These are phyloP conservation scores for Podospora australis DNA, from an alignment of 495 filamentous ascomycete species.

Conservation along the genomic window DNA sequence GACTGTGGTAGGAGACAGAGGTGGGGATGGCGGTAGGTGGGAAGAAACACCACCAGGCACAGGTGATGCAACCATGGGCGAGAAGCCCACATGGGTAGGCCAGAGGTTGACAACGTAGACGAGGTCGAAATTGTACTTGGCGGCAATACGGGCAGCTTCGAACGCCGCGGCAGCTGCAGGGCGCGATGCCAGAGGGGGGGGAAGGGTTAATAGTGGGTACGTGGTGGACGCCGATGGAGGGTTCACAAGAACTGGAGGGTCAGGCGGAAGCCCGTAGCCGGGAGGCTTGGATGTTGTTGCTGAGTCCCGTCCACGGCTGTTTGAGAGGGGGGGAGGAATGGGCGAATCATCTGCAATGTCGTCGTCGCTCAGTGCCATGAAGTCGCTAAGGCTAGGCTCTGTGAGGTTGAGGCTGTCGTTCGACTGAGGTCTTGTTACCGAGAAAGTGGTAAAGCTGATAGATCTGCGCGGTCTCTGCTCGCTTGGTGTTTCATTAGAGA, in stretches of 20 bases:
- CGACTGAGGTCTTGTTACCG: constrained; percentile 1
- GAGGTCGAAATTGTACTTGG: constrained; percentile 34
- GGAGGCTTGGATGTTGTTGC: constrained; percentile 7
- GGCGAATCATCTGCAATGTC: constrained; percentile 35
- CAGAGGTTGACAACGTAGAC: constrained; percentile 41
- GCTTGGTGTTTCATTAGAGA: too few species aligned
- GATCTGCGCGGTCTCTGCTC: constrained; percentile 13
- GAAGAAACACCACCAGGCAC: constrained; percentile 1
- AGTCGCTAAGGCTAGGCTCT: constrained; percentile 42
- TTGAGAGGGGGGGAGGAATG: constrained; percentile 1
- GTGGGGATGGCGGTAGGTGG: constrained; percentile 3
- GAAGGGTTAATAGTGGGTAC: constrained; percentile 18
- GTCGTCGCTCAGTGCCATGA: constrained; percentile 39
- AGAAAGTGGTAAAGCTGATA: constrained; percentile 17
- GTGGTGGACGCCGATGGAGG: not conserved
- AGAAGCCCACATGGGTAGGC: constrained; percentile 25
- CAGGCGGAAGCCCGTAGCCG: constrained; percentile 13
- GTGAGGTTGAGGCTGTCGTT: constrained; percentile 17
- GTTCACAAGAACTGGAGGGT: constrained; percentile 5
- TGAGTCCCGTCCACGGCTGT: not conserved
- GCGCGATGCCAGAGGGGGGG: constrained; percentile 22
- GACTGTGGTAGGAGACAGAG: constrained; percentile 6
- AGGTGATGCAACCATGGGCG: too few species aligned
- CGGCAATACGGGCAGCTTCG: constrained; percentile 36
- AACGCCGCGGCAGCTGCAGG: constrained; percentile 32